A percentile compares a stretch with the other conserved stretches of the same genome.
phyloP scores from a whole-genome alignment of 1,139 yeast species.

The Pichia sp. region DNA sequence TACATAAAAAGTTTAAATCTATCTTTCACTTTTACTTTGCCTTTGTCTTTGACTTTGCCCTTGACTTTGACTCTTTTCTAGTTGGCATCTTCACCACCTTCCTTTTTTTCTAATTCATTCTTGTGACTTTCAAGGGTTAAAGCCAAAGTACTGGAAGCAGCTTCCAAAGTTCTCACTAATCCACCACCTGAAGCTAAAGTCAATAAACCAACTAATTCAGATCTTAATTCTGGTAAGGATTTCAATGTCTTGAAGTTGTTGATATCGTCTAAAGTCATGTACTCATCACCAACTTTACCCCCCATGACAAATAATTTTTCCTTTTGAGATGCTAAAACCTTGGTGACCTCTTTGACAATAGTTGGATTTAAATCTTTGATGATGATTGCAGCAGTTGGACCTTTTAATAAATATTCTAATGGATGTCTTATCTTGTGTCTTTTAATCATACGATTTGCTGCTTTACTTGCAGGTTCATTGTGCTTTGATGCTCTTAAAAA shows the following conservation, averaged over 20 bases:
- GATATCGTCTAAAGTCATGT: conserved; percentile 46
- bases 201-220: conserved; percentile 79
- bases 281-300: conserved; percentile 54
- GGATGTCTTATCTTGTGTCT: conserved; percentile 52
- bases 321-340: conserved; percentile 50
- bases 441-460: conserved; percentile 32
- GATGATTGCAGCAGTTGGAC: conserved; percentile 81
- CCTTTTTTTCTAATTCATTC: conserved; percentile 18
- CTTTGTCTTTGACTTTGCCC: background rate
- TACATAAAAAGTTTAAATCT: too few relatives aligned
- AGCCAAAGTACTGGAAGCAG: conserved; percentile 58
- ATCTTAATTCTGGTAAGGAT: conserved; percentile 59
- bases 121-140: conserved; percentile 44
- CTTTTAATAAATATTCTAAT: conserved; percentile 57
- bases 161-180: conserved; percentile 70
- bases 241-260: conserved; percentile 67
- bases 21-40: too few relatives aligned
- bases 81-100: too few relatives aligned
- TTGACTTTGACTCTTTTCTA: background rate
- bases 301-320: conserved; percentile 79
- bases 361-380: conserved; percentile 65
- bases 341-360: conserved; percentile 52
- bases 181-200: conserved; percentile 86
- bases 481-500: conserved; percentile 65
- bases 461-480: conserved; percentile 67